Base-by-base conservation (phyloP, 2,329 filamentous ascomycete genomes). In the Microascus cirrosus region DNA sequence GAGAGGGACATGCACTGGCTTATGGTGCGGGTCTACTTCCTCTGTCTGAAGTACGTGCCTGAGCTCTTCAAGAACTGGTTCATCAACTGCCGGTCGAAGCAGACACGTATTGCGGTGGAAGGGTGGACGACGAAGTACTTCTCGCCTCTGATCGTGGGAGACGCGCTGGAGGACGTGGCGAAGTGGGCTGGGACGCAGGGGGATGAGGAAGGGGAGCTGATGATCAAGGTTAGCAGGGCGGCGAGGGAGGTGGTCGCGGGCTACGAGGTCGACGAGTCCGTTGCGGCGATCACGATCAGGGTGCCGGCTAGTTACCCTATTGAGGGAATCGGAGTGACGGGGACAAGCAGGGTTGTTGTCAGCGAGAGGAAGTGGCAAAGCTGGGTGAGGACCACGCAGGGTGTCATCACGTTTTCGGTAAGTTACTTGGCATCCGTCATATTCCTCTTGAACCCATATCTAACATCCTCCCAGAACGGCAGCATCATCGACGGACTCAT, bases 311-410 rank as follows among this genome's bases (percentile, higher is more conserved):
- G 85, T 48, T 99, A 95, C 66, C 94, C 94, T 0, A 81, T 99
- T 10, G 85, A 90, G 25, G 80, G 82, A 1, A 89, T 95, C 1
- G 77, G 82, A 10, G 91, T 97, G 1, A 77, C 84, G 2, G 86
- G 90, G 10, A 75, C 92, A 22, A 90, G 87, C 64, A 86, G 93
- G 13, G 90, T 97, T 1, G 90, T 89, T 0, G 90, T 96, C 28
- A 87, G 85, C 60, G 92, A 97, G 67, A 86, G 86, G 70, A 95
- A 94, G 68, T 99, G 94, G 93, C 86, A 90, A 70, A 87, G 81
- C 61, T 96, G 93, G 92, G 79, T 96, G 61, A 80, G 90, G 66
- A 90, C 86, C 8, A 93, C 90, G 3, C 89, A 96, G 64, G 92
- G 90, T 4, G 90, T 94, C 52, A 96, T 99, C 65, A 93, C 90